phyloP scores from a whole-genome alignment of 23 red algal genomes.

The Gracilaria gracilis region DNA sequence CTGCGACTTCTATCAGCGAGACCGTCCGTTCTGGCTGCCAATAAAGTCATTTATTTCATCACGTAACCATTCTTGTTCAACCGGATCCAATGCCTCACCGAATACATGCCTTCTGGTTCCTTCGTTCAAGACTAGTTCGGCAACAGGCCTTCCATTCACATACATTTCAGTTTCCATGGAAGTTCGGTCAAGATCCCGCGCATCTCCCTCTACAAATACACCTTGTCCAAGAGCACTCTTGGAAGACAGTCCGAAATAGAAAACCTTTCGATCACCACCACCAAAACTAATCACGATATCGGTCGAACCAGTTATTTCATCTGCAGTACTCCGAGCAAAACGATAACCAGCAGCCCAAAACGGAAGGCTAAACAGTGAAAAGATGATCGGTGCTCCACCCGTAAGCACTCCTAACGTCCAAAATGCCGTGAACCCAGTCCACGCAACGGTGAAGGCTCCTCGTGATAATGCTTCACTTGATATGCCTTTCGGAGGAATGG shows the following conservation, averaged over 20 bases:
- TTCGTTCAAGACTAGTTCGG: constrained; percentile 40
- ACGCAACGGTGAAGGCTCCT: constrained; percentile 64
- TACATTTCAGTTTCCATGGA: constrained; percentile 65
- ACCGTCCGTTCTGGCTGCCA: constrained; percentile 15
- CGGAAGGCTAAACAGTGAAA: constrained; percentile 74
- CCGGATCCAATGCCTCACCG: constrained; percentile 32
- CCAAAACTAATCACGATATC: constrained; percentile 57
- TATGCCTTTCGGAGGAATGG: constrained; percentile 55
- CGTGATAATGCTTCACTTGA: constrained; percentile 49
- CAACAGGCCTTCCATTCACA: constrained; percentile 51
- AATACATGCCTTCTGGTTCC: constrained; percentile 49
- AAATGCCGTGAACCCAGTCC: constrained; percentile 60
- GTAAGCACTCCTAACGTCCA: constrained; percentile 72
- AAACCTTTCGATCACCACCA: constrained; percentile 51
- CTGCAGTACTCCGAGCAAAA: constrained; percentile 47
- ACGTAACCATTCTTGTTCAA: constrained; percentile 69
- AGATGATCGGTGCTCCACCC: constrained; percentile 58
- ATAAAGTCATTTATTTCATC: constrained; percentile 69
- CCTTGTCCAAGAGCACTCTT: constrained; percentile 46
- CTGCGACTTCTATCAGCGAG: not conserved
- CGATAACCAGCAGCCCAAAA: constrained; percentile 78
- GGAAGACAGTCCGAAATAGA: constrained; percentile 41
- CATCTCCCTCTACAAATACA: constrained; percentile 44
- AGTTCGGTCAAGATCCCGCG: constrained; percentile 56
- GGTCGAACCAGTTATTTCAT: constrained; percentile 38